A percentile compares a stretch with the other conserved stretches of the same genome.
phyloP scores from a whole-genome alignment of 2,329 filamentous ascomycete genomes.

The Fusarium pseudocircinatum region DNA sequence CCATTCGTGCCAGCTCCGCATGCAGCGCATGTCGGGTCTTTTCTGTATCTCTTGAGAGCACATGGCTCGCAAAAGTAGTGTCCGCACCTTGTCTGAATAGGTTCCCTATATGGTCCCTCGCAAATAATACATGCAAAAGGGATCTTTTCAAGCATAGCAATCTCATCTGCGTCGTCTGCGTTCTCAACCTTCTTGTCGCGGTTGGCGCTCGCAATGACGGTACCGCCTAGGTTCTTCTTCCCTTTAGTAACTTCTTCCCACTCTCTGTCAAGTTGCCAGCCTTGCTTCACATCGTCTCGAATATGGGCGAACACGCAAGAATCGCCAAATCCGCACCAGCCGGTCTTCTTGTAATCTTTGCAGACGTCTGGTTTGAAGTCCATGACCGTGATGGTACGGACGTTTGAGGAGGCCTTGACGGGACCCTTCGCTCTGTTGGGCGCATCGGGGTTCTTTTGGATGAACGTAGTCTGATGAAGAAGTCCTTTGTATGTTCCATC shows the following conservation, averaged over 20 bases:
- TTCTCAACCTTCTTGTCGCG: slow-evolving; percentile 48
- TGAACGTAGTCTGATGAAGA: slow-evolving; percentile 77
- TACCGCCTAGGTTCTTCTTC: slow-evolving; percentile 70
- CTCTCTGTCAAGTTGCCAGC: slow-evolving; percentile 94
- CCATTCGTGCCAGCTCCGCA: slow-evolving; percentile 88
- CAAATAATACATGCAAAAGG: slow-evolving; percentile 93
- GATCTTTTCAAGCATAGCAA: slow-evolving; percentile 80
- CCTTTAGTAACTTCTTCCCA: slow-evolving; percentile 89
- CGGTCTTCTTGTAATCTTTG: slow-evolving; percentile 84
- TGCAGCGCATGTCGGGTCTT: slow-evolving; percentile 85
- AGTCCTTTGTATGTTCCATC: slow-evolving; percentile 82
- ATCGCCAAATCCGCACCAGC: slow-evolving; percentile 52
- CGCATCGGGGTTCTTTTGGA: slow-evolving; percentile 83
- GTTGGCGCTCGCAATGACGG: slow-evolving; percentile 68
- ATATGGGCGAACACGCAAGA: slow-evolving; percentile 69
- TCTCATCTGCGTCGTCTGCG: slow-evolving; percentile 66
- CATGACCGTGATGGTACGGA: slow-evolving; percentile 88
- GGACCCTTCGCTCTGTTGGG: slow-evolving; percentile 79
- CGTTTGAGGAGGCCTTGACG: slow-evolving; percentile 86
- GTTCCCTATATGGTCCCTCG: slow-evolving; percentile 78
- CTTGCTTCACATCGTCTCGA: slow-evolving; percentile 62
- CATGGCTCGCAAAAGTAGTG: slow-evolving; percentile 97
- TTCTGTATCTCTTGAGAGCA: slow-evolving; percentile 85
- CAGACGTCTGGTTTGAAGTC: slow-evolving; percentile 95
- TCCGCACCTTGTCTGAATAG: slow-evolving; percentile 87